Conservation (phyloP, 1,284 basidiomycete species). For the Cryptococcus neoformans region DNA sequence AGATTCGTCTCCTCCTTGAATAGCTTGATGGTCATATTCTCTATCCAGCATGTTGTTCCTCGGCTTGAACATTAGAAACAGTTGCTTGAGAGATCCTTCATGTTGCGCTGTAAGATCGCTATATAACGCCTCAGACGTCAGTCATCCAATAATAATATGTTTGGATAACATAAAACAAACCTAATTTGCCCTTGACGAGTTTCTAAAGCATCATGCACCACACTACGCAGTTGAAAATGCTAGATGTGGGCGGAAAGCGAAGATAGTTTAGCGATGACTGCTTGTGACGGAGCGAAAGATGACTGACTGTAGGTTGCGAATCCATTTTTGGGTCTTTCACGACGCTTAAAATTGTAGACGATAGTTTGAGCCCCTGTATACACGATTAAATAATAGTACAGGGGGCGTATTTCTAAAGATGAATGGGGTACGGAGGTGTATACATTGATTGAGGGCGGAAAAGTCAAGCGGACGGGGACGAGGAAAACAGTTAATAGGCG, state of each 20-base stretch:
- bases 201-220: slow-evolving; percentile 28
- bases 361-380: background rate
- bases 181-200: slow-evolving; percentile 18
- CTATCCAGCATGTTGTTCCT: slow-evolving; percentile 17
- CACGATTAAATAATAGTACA: too few relatives aligned
- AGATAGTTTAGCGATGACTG: background rate
- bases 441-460: too few relatives aligned
- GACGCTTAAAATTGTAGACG: background rate
- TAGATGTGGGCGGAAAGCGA: slow-evolving; percentile 1
- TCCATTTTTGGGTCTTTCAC: slow-evolving; percentile 16
- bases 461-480: too few relatives aligned
- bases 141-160: background rate
- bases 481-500: too few relatives aligned
- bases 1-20: slow-evolving; percentile 11
- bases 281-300: background rate
- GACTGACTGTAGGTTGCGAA: slow-evolving; percentile 22
- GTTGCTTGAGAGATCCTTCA: slow-evolving; percentile 25
- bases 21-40: slow-evolving; percentile 1
- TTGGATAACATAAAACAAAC: slow-evolving; percentile 11
- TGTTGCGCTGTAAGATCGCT: slow-evolving; percentile 30
- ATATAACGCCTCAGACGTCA: background rate
- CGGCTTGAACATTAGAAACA: slow-evolving; percentile 32
- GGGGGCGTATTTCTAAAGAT: too few relatives aligned
- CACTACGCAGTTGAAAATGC: slow-evolving; percentile 25
- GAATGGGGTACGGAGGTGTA: too few relatives aligned